Conservation (phyloP, 2,329 filamentous ascomycete species). For the Paecilomyces variotii region DNA sequence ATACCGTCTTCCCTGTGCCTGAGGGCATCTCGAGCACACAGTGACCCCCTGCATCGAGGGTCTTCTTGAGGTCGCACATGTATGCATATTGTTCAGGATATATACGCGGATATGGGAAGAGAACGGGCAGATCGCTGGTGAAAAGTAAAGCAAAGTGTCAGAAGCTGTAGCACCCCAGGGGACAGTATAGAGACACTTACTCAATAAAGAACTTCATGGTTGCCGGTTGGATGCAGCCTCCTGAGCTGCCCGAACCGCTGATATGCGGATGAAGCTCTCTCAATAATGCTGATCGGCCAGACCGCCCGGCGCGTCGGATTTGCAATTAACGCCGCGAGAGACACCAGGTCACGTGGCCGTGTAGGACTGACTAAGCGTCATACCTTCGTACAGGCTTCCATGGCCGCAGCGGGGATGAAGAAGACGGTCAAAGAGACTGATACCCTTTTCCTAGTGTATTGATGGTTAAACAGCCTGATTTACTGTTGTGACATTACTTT, state of each 20-base stretch:
- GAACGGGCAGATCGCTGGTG: constrained; percentile 56
- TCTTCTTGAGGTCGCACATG: constrained; percentile 80
- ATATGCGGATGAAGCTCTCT: not conserved
- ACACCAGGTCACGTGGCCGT: constrained; percentile 25
- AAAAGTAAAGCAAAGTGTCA: not conserved
- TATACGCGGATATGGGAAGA: constrained; percentile 68
- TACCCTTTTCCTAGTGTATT: not conserved
- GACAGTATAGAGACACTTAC: constrained; percentile 33
- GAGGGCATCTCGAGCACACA: constrained; percentile 99
- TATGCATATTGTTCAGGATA: constrained; percentile 70
- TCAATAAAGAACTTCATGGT: constrained; percentile 76
- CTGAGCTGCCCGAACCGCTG: not conserved
- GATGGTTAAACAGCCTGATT: not conserved
- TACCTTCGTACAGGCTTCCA: constrained; percentile 8
- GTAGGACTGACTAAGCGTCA: constrained; percentile 3
- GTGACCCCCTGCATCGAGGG: constrained; percentile 87
- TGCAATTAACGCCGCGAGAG: constrained; percentile 23
- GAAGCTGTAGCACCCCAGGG: not conserved
- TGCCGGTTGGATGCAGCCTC: constrained; percentile 8
- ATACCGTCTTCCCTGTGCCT: constrained; percentile 95
- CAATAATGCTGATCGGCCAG: constrained; percentile 4
- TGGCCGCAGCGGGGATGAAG: constrained; percentile 6
- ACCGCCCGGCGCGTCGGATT: constrained; percentile 16
- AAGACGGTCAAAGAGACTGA: not conserved
- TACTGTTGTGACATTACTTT: constrained; percentile 11